phyloP scores from a whole-genome alignment of 352 stramenopile genomes.

The Phytophthora citricola region DNA sequence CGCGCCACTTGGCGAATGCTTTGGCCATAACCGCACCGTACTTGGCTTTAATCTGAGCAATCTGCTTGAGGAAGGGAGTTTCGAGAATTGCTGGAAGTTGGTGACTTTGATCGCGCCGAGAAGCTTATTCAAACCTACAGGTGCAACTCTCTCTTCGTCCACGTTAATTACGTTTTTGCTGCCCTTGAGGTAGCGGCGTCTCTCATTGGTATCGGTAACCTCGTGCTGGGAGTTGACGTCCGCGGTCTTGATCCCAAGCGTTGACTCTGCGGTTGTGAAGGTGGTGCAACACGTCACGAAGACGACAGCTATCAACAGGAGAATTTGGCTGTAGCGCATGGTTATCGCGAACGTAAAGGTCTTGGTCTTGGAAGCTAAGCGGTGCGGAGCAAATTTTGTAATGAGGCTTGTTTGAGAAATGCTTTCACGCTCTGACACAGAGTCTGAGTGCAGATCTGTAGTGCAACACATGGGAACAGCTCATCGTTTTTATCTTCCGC shows the following conservation, averaged over 20 bases:
- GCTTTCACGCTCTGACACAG: no score
- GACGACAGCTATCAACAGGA: constrained; percentile 1
- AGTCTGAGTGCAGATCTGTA: no score
- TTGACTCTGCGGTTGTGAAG: not conserved
- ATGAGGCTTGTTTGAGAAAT: not conserved
- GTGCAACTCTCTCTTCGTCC: not conserved
- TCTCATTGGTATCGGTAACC: not conserved
- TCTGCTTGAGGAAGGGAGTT: not conserved
- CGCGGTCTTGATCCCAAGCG: not conserved
- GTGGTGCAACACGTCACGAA: constrained; percentile 1
- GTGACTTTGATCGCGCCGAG: not conserved
- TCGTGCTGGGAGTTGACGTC: not conserved
- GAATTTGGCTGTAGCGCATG: not conserved
- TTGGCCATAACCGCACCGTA: not conserved
- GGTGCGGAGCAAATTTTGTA: not conserved
- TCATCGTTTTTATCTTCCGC: no score
- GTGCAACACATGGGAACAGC: no score
- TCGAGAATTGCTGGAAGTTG: not conserved
- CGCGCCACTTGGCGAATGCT: no score
- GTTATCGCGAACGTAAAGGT: not conserved
- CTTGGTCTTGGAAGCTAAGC: not conserved
- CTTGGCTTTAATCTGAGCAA: not conserved
- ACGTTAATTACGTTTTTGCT: not conserved
- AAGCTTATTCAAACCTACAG: not conserved
- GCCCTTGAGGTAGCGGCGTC: not conserved